A percentile compares a stretch with the other conserved stretches of the same genome.
Conservation (phyloP, 495 filamentous ascomycete genomes). For the Rhypophila decipiens region DNA sequence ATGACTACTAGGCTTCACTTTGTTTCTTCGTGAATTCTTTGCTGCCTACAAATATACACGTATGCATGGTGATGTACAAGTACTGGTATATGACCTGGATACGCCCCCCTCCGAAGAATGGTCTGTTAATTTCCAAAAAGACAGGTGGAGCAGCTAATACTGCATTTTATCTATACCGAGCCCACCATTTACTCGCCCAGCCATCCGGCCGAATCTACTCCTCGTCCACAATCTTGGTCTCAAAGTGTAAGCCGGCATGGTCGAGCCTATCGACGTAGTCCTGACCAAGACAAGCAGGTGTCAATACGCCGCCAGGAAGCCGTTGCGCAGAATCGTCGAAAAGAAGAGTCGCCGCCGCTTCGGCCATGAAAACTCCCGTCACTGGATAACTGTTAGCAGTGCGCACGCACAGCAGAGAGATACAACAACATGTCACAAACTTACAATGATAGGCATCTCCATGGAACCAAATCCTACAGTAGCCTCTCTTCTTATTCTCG, state of each 20-base stretch:
- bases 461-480: constrained; percentile 51
- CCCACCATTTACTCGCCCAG: no score
- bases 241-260: constrained; percentile 56
- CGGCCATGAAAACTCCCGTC: constrained; percentile 60
- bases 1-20: no score
- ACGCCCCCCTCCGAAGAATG: no score
- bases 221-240: constrained; percentile 33
- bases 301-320: constrained; percentile 56
- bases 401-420: not conserved
- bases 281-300: constrained; percentile 77
- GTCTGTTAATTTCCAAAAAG: no score
- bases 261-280: constrained; percentile 65
- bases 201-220: no score
- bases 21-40: no score
- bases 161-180: no score
- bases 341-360: constrained; percentile 67
- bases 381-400: constrained; percentile 28
- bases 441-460: constrained; percentile 60
- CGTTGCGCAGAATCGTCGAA: constrained; percentile 54
- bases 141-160: no score
- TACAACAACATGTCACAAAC: constrained; percentile 15
- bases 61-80: no score
- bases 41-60: no score
- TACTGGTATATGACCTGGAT: no score
- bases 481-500: constrained; percentile 38